Evolutionary conservation across 129 eudicot species (phyloP).

Genomic region (Artemisia tridentata): DNA sequence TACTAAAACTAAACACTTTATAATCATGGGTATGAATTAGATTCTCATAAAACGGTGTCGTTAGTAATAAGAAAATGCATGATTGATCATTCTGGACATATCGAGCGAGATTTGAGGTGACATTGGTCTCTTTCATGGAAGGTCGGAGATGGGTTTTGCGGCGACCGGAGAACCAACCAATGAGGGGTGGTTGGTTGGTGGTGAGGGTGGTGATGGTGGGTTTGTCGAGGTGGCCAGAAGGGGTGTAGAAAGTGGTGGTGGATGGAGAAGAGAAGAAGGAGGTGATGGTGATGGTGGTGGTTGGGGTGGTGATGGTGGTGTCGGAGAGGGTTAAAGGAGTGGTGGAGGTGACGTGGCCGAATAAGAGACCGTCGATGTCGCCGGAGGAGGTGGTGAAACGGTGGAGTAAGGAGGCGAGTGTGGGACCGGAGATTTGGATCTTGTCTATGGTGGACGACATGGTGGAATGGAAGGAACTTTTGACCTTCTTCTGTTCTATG

Average conservation of each 20-base stretch:
- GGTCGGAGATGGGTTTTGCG: slow-evolving; percentile 83
- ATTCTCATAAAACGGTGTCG: slow-evolving; percentile 70
- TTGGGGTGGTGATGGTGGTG: slow-evolving; percentile 33
- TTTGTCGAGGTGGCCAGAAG: slow-evolving; percentile 40
- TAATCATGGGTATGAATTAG: slow-evolving; percentile 85
- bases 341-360: slow-evolving; percentile 59
- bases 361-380: slow-evolving; percentile 83
- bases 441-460: slow-evolving; percentile 32
- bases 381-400: slow-evolving; percentile 68
- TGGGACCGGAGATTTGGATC: slow-evolving; percentile 83
- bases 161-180: slow-evolving; percentile 90
- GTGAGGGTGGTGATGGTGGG: slow-evolving; percentile 30
- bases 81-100: slow-evolving; percentile 38
- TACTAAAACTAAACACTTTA: slow-evolving; percentile 49
- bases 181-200: slow-evolving; percentile 39
- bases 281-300: slow-evolving; percentile 19
- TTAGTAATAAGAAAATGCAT: slow-evolving; percentile 57
- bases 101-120: slow-evolving; percentile 43
- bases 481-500: too few relatives aligned
- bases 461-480: too few relatives aligned
- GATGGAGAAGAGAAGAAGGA: slow-evolving; percentile 45
- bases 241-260: slow-evolving; percentile 38
- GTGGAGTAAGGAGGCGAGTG: slow-evolving; percentile 79
- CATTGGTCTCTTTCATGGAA: slow-evolving; percentile 54
- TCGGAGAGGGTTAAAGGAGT: slow-evolving; percentile 63